These are phyloP conservation scores for Paradendryphiella salina DNA, from an alignment of 2,329 filamentous ascomycete genomes.

Conservation along the genomic window DNA sequence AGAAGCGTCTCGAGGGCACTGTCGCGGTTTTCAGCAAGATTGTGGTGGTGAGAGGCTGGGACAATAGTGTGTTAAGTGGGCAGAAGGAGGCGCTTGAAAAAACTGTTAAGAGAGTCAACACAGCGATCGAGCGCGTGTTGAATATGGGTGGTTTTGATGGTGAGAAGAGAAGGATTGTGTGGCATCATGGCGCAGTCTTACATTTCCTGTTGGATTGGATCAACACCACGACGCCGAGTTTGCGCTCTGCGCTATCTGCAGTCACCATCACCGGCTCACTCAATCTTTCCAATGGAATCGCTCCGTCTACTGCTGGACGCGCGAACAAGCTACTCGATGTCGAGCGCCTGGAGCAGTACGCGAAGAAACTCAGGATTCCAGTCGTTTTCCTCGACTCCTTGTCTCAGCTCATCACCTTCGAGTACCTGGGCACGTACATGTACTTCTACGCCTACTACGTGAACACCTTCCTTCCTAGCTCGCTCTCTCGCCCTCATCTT, in stretches of 20 bases:
- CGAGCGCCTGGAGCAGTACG: conserved; percentile 30
- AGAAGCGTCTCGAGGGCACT: conserved; percentile 32
- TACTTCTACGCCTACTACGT: conserved; percentile 42
- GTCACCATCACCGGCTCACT: conserved; percentile 35
- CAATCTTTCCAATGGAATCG: conserved; percentile 20
- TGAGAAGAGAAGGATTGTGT: conserved; percentile 30
- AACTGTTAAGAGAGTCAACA: conserved; percentile 32
- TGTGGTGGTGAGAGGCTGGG: conserved; percentile 37
- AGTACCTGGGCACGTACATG: conserved; percentile 34
- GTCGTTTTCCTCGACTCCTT: conserved; percentile 37
- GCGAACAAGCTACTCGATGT: conserved; percentile 30
- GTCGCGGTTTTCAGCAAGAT: conserved; percentile 32
- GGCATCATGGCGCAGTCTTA: conserved; percentile 42
- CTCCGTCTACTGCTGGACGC: conserved; percentile 26
- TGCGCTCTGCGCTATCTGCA: conserved; percentile 27
- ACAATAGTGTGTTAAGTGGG: conserved; percentile 17
- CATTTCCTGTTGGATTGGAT: conserved; percentile 37
- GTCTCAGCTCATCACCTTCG: conserved; percentile 26
- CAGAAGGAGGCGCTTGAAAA: conserved; percentile 18
- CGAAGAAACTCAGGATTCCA: conserved; percentile 28
- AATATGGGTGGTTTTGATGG: conserved; percentile 14
- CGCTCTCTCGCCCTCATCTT: conserved; percentile 26
- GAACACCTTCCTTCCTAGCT: conserved; percentile 31
- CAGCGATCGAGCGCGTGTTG: conserved; percentile 26
- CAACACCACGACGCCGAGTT: conserved; percentile 27